Base-by-base conservation (phyloP, 2,329 filamentous ascomycete genomes). In the Didymella segeticola region DNA sequence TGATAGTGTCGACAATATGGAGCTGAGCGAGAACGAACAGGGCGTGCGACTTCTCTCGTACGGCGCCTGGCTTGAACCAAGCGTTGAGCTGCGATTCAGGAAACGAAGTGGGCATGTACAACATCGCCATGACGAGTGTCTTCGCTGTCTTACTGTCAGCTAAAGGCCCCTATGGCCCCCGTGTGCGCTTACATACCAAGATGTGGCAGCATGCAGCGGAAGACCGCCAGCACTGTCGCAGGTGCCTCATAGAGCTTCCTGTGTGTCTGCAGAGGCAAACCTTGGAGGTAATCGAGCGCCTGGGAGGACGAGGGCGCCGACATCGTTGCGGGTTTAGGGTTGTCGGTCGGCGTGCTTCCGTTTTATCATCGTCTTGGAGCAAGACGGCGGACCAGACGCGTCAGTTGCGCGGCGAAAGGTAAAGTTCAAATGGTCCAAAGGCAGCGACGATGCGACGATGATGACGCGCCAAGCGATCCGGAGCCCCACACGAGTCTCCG, bases 151-250 rank as follows among this genome's bases (percentile, higher is more conserved):
- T 26, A 3, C 31, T 62, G 14, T 38, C 34, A 62, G 56, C 45
- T 38, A 14, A 12, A 2, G 8, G 8, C 8, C 4, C 1, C n/a
- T 2, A 15, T 7, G 12, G 14, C 14, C 3, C 2, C 2, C n/a
- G 14, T 15, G 34, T 29, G 4, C 3, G 17, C 14, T 10, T 5
- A 47, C 48, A 69, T 81, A 93, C 90, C 91, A 57, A 98, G 79
- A 70, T 96, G 90, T 53, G 95, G 91, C 53, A 99, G 84, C 92
- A 99, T 97, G 78, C 95, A 93, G 64, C 95, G 87, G 75, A 98
- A 98, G 69, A 99, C 93, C 63, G 95, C 95, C 62, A 99, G 86
- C 30, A 93, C 90, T 1, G 95, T 96, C 34, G 93, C 96, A 25
- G 95, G 95, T 80, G 97, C 93, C 78, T 93, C 89, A 82, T 99